Conservation (phyloP, 176 grass and related monocot species). For the Thinopyrum elongatum region DNA sequence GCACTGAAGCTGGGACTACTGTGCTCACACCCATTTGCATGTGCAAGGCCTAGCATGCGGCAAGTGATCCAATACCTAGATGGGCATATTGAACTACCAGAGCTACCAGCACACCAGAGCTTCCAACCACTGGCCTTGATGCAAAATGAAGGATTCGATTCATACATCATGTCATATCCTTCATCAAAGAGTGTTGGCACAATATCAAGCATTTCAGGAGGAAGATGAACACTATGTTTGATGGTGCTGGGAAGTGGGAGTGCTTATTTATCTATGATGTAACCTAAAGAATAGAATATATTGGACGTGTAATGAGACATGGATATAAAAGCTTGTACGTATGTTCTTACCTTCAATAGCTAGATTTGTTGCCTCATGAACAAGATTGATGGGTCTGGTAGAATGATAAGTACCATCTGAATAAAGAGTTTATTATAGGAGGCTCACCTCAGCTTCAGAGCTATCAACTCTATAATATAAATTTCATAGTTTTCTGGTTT, state of each 20-base stretch:
- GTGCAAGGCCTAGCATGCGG: constrained; percentile 19
- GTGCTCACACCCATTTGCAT: constrained; percentile 20
- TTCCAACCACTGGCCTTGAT: neutral
- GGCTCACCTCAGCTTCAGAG: neutral
- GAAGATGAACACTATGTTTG: neutral
- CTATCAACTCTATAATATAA: neutral
- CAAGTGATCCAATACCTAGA: constrained; percentile 24
- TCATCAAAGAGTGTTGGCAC: neutral
- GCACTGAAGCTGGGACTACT: neutral
- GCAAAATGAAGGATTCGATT: constrained; percentile 11
- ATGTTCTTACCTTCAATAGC: neutral
- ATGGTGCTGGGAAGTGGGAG: neutral
- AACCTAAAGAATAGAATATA: too few species aligned
- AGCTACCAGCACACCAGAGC: neutral
- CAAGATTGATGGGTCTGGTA: neutral
- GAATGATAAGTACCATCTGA: neutral
- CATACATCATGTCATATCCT: constrained; percentile 18
- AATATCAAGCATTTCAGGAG: neutral
- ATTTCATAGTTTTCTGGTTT: neutral
- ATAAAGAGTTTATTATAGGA: neutral
- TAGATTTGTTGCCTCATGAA: neutral
- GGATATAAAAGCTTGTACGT: neutral
- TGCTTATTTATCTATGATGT: neutral
- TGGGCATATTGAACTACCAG: neutral
- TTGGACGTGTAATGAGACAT: neutral